phyloP scores from a whole-genome alignment of 352 stramenopile species.

The Phytophthora pisi region DNA sequence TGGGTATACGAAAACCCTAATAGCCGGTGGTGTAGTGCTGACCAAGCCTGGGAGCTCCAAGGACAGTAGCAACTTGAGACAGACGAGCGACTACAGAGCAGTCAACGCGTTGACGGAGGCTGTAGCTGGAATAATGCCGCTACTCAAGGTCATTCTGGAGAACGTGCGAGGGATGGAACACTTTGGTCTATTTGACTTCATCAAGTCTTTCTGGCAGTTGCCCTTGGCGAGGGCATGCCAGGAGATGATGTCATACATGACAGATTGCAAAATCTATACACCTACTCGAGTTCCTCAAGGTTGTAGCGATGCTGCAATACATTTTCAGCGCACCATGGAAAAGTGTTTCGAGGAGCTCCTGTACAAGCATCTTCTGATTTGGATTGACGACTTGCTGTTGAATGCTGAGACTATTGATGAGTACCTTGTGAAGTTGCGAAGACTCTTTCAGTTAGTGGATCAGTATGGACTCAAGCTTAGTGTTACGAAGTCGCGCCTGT shows the following conservation, averaged over 20 bases:
- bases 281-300: background rate
- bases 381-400: background rate
- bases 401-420: background rate
- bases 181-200: slow-evolving; percentile 10
- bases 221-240: background rate
- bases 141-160: background rate
- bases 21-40: background rate
- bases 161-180: background rate
- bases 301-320: slow-evolving; percentile 2
- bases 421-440: background rate
- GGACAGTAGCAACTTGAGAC: background rate
- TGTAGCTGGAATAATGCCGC: background rate
- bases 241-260: slow-evolving; percentile 1
- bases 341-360: background rate
- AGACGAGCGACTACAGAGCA: background rate
- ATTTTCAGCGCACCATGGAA: slow-evolving; percentile 4
- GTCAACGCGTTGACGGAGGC: background rate
- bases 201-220: slow-evolving; percentile 1
- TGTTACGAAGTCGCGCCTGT: background rate
- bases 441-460: background rate
- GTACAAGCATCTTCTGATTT: slow-evolving; percentile 5
- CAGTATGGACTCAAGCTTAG: slow-evolving; percentile 3
- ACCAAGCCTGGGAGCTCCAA: no score
- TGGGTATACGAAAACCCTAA: slow-evolving; percentile 1
- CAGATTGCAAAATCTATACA: background rate